Evolutionary conservation across 768 basidiomycete species (phyloP).

Genomic region (Leccinum imitatum): DNA sequence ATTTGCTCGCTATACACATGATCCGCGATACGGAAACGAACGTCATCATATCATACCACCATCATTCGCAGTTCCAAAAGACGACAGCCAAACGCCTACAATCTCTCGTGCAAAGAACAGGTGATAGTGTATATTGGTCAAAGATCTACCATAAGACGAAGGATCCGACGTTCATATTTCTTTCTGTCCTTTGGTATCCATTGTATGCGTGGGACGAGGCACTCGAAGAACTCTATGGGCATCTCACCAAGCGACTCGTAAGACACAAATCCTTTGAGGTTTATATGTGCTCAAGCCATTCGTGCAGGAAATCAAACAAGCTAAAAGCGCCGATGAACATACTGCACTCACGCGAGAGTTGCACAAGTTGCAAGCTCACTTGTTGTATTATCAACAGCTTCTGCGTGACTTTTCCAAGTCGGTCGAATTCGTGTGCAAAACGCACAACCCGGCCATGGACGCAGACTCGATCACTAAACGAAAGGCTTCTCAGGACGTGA

Average conservation of each 20-base stretch:
- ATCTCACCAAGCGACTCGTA: slow-evolving; percentile 49
- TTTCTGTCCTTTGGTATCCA: slow-evolving; percentile 55
- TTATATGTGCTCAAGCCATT: background rate
- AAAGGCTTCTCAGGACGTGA: slow-evolving; percentile 5
- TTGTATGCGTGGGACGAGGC: slow-evolving; percentile 64
- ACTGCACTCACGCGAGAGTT: slow-evolving; percentile 49
- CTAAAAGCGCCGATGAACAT: slow-evolving; percentile 35
- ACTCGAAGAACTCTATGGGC: slow-evolving; percentile 49
- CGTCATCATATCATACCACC: slow-evolving; percentile 39
- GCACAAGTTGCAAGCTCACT: slow-evolving; percentile 56
- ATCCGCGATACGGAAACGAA: slow-evolving; percentile 28
- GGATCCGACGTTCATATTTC: slow-evolving; percentile 35
- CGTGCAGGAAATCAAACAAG: slow-evolving; percentile 40
- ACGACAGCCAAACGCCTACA: slow-evolving; percentile 30
- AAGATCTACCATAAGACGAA: slow-evolving; percentile 31
- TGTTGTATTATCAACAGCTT: slow-evolving; percentile 54
- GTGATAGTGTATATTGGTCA: slow-evolving; percentile 38
- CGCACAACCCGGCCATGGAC: slow-evolving; percentile 50
- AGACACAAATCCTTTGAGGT: background rate
- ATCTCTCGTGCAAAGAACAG: slow-evolving; percentile 33
- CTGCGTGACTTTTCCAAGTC: slow-evolving; percentile 55
- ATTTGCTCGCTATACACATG: slow-evolving; percentile 42
- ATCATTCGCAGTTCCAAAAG: slow-evolving; percentile 23
- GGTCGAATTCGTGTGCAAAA: slow-evolving; percentile 47
- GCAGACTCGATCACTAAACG: slow-evolving; percentile 16